A percentile compares a stretch with the other conserved stretches of the same genome.
Conservation (phyloP, 2,329 filamentous ascomycete genomes). For the Stagonosporopsis rhizophila region DNA sequence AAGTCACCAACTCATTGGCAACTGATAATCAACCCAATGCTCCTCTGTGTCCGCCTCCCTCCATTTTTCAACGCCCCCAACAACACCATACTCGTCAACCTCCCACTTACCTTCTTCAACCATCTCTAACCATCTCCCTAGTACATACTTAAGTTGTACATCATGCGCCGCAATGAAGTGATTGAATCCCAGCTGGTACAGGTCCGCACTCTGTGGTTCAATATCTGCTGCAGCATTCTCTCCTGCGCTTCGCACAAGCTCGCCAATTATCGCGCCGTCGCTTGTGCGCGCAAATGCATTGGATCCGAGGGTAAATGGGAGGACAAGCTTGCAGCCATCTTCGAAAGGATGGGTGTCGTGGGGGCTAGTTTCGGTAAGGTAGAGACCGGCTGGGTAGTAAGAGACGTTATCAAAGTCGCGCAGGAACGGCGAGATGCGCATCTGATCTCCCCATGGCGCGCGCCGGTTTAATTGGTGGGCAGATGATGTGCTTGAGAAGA, state of each 20-base stretch:
- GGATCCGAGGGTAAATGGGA: slow-evolving; percentile 26
- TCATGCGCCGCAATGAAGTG: slow-evolving; percentile 20
- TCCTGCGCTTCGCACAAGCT: slow-evolving; percentile 9
- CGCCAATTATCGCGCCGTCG: slow-evolving; percentile 25
- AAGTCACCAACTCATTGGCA: slow-evolving; percentile 9
- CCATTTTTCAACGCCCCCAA: slow-evolving; percentile 29
- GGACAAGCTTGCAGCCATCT: slow-evolving; percentile 22
- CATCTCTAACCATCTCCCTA: slow-evolving; percentile 23
- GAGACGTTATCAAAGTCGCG: slow-evolving; percentile 7
- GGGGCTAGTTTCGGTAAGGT: slow-evolving; percentile 19
- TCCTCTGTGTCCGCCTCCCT: slow-evolving; percentile 26
- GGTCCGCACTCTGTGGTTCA: slow-evolving; percentile 9
- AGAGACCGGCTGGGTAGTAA: slow-evolving; percentile 24
- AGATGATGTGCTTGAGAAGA: slow-evolving; percentile 17
- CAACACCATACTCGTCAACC: slow-evolving; percentile 24
- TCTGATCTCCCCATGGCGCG: slow-evolving; percentile 11
- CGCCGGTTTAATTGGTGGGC: slow-evolving; percentile 5
- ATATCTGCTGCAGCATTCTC: slow-evolving; percentile 1
- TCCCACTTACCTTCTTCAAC: slow-evolving; percentile 32
- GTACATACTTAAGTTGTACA: slow-evolving; percentile 16
- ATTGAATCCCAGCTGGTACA: slow-evolving; percentile 26
- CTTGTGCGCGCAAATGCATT: slow-evolving; percentile 25
- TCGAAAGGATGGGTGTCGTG: slow-evolving; percentile 10
- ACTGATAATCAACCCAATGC: slow-evolving; percentile 22
- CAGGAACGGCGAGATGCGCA: slow-evolving; percentile 1